Evolutionary conservation across 371 early-diverging fungal species (phyloP).

Genomic region (Zopfochytrium polystomum): DNA sequence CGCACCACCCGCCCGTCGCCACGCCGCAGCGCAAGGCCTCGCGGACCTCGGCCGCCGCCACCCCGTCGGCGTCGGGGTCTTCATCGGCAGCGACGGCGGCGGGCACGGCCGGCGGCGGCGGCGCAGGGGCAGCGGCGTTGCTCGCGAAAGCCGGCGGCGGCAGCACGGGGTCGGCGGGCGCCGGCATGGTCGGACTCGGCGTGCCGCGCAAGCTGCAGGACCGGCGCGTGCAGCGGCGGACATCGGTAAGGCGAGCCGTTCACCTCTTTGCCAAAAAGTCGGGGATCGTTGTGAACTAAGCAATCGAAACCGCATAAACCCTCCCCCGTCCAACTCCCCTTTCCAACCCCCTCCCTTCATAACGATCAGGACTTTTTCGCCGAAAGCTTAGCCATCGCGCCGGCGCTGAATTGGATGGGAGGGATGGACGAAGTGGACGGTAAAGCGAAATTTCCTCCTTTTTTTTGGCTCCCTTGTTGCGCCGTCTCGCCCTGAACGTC

Average conservation of each 20-base stretch:
- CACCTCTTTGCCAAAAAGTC: too few species aligned
- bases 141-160: background rate
- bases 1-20: too few species aligned
- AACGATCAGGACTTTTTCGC: constrained; percentile 46
- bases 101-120: constrained; percentile 4
- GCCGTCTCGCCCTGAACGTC: too few species aligned
- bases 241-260: constrained; percentile 21
- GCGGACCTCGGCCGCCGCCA: too few species aligned
- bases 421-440: too few species aligned
- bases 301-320: too few species aligned
- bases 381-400: constrained; percentile 38
- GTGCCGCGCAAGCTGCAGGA: constrained; percentile 28
- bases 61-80: background rate
- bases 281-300: too few species aligned
- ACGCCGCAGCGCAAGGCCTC: too few species aligned
- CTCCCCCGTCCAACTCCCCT: too few species aligned
- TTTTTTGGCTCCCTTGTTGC: too few species aligned
- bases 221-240: constrained; percentile 23
- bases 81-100: background rate
- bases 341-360: background rate
- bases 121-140: background rate
- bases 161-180: too few species aligned
- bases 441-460: too few species aligned
- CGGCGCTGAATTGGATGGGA: constrained; percentile 19
- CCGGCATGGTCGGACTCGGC: constrained; percentile 28